Evolutionary conservation across 1,284 basidiomycete genomes (phyloP).

Genomic region (Cutaneotrichosporon sp.): DNA sequence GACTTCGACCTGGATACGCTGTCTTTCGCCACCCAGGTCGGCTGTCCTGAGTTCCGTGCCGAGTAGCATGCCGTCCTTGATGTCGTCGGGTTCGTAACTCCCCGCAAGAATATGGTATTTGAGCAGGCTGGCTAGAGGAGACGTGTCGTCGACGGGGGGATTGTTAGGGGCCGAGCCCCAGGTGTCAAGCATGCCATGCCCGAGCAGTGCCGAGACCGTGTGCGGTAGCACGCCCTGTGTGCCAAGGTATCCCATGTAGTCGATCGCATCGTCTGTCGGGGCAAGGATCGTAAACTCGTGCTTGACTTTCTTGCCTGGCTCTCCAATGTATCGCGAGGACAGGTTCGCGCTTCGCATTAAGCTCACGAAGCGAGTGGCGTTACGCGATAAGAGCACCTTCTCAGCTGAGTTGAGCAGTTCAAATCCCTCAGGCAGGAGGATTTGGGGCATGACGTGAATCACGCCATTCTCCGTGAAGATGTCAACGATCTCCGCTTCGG

Average conservation of each 20-base stretch:
- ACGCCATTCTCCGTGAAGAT: conserved; percentile 91
- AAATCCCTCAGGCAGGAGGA: conserved; percentile 74
- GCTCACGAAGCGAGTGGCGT: conserved; percentile 85
- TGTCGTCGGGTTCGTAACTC: conserved; percentile 62
- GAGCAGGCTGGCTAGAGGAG: conserved; percentile 41
- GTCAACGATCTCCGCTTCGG: conserved; percentile 63
- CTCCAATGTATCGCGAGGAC: conserved; percentile 64
- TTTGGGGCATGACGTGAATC: conserved; percentile 76
- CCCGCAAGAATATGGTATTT: conserved; percentile 83
- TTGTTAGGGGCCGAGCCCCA: not conserved
- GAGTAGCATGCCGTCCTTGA: conserved; percentile 68
- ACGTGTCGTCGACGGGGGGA: conserved; percentile 17
- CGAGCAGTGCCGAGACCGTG: not conserved
- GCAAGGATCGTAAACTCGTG: conserved; percentile 73
- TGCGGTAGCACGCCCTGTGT: not conserved
- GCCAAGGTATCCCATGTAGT: conserved; percentile 27
- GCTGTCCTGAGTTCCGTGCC: conserved; percentile 69
- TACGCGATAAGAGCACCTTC: conserved; percentile 68
- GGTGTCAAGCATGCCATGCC: not conserved
- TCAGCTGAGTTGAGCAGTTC: conserved; percentile 71
- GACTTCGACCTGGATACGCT: conserved; percentile 70
- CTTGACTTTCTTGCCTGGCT: conserved; percentile 41
- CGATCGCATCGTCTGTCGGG: conserved; percentile 78
- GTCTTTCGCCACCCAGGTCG: conserved; percentile 62
- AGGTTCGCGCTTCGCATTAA: conserved; percentile 77